These are phyloP conservation scores for Mediolabrus comicus DNA, from an alignment of 108 stramenopile genomes.

Conservation along the genomic window DNA sequence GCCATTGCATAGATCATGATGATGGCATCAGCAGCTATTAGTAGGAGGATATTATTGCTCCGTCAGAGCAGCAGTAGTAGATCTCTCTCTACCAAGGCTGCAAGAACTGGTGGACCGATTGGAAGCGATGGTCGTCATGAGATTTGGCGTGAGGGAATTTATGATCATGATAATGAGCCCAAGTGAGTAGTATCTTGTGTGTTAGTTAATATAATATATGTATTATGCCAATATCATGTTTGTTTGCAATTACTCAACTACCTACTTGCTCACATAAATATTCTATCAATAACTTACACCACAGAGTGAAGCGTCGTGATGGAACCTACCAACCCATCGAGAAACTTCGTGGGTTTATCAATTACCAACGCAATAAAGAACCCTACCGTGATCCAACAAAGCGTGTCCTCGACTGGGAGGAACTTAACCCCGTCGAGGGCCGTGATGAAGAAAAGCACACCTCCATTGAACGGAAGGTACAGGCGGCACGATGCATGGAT, in stretches of 20 bases:
- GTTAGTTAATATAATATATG: neutral
- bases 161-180: constrained; percentile 92
- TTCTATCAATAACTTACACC: neutral
- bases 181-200: constrained; percentile 59
- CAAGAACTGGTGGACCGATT: constrained; percentile 57
- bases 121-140: constrained; percentile 87
- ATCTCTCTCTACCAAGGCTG: constrained; percentile 35
- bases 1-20: neutral
- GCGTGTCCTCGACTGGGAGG: constrained; percentile 92
- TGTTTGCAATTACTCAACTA: neutral
- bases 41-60: constrained; percentile 6
- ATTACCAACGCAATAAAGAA: constrained; percentile 96
- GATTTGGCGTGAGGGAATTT: constrained; percentile 86
- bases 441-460: constrained; percentile 76
- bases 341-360: constrained; percentile 92
- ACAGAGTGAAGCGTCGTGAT: constrained; percentile 90
- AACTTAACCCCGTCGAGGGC: constrained; percentile 89
- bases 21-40: constrained; percentile 22
- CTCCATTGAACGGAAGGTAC: constrained; percentile 88
- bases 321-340: constrained; percentile 84
- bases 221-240: neutral
- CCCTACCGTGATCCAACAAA: constrained; percentile 92
- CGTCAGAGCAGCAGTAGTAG: constrained; percentile 2
- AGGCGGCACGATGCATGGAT: constrained; percentile 97
- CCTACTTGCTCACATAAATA: neutral